Evolutionary conservation across 192 early-diverging fungal species (phyloP).

Genomic region (Paraglomus brasilianum): DNA sequence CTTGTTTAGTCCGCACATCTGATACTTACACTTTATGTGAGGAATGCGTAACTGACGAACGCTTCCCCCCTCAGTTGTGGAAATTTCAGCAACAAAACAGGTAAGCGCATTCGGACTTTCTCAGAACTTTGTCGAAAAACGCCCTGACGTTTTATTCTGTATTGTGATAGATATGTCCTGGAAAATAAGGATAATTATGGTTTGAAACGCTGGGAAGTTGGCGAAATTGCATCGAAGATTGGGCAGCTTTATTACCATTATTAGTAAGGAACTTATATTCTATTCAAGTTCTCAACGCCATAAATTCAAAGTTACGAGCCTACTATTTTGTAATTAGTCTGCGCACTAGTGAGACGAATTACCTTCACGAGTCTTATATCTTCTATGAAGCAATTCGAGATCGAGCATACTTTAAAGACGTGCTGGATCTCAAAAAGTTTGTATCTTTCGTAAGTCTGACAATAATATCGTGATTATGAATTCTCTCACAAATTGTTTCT

Average conservation of each 20-base stretch:
- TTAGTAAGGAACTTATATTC: slow-evolving; percentile 48
- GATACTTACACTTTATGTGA: background rate
- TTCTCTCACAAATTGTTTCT: background rate
- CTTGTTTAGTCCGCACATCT: background rate
- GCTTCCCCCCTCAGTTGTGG: slow-evolving; percentile 64
- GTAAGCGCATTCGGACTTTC: no score
- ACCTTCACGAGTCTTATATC: slow-evolving; percentile 88
- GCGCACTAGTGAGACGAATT: slow-evolving; percentile 95
- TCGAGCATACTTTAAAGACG: slow-evolving; percentile 92
- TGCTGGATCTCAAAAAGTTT: slow-evolving; percentile 90
- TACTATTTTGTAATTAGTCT: slow-evolving; percentile 44
- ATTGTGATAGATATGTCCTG: slow-evolving; percentile 60
- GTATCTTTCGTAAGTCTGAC: no score
- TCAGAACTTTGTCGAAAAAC: background rate
- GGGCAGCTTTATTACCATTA: slow-evolving; percentile 87
- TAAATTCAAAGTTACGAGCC: slow-evolving; percentile 36
- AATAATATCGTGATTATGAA: background rate
- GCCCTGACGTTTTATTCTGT: background rate
- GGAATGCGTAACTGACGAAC: background rate
- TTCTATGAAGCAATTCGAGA: slow-evolving; percentile 97
- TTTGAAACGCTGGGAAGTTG: slow-evolving; percentile 96
- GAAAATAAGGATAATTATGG: slow-evolving; percentile 90
- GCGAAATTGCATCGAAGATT: slow-evolving; percentile 97
- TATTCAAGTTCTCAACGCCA: slow-evolving; percentile 51
- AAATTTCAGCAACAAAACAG: slow-evolving; percentile 92